Base-by-base conservation (phyloP, 768 basidiomycete species). In the Mycena latifolia region DNA sequence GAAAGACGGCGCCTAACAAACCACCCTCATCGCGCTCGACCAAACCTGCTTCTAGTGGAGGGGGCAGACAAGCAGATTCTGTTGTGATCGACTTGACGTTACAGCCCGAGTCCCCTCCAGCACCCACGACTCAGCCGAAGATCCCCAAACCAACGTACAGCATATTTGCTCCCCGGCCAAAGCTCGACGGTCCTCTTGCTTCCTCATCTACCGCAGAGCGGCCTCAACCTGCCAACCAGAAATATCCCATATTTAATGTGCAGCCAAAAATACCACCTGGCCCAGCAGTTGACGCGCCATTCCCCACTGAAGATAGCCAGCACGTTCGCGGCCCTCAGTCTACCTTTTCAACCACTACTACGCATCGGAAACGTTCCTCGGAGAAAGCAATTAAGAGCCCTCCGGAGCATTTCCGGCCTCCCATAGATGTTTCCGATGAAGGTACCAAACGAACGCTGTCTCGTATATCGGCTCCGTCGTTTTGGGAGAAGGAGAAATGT, bases 281-380 rank as follows among this genome's bases (percentile, higher is more conserved):
- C 18, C 57, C n/a, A 52, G 48, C 45, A 48, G 37, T 37, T 48
- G 64, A 65, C 20, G 80, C 78, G 0, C 86, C 86, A 24, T 86
- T 84, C 71, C 92, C 91, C 31, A 77, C 79, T 68, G 70, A 70
- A 50, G 76, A 79, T 25, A 80, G 78, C 18, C 90, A 91, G 72
- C 92, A 92, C 77, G 82, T 90, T 67, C 87, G 84, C 68, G 90
- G 89, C 37, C 74, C 79, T 20, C 89, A 91, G 72, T 82, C 76
- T 45, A 64, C 63, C n/a, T 82, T 81, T 69, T 46, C 69, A 27
- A 57, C 61, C 18, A 50, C 68, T 27, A 35, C 55, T 27, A 35
- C 55, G 27, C 59, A 61, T 33, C 29, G 52, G 45, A 63, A 51
- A 31, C 61, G 57, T 35, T 46, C 25, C 17, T 58, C 39, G 45